Evolutionary conservation across 2,329 filamentous ascomycete species (phyloP), one percentile per base, ranked within the genome.

Genomic region (Bipolaris cookei): DNA sequence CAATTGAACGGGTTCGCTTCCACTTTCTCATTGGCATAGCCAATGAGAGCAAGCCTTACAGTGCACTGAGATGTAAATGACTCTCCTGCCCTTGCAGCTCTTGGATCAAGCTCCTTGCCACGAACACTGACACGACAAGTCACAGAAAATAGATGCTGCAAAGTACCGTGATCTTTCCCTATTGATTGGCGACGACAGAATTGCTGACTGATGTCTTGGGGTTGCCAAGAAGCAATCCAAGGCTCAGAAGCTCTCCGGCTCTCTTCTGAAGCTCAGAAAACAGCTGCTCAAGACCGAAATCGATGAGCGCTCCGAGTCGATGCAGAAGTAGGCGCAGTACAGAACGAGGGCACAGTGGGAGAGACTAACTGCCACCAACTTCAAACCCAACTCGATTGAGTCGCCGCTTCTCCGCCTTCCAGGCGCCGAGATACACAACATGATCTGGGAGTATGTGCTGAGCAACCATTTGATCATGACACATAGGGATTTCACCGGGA

Each of bases 321-420:
- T 57, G 58, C 21, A 47, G 10, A 35, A 54, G 58, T 63, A 39
- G 11, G 54, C 3, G 5, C 14, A 11, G 20, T 13, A 3, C 4
- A 6, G 35, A 1, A 3, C 28, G 4, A 2, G 41, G 10, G 11
- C 11, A 1, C 14, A 23, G 11, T 14, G 16, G 20, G 21, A 1
- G 3, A 37, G 41, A 32, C 51, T 45, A 41, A 38, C 11, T 18
- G 16, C 13, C 28, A 18, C 3, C 45, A 64, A 56, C 2, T 54
- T 54, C 6, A 44, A 56, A 41, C 25, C n/a, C 14, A 66, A 66
- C 32, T 46, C 54, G 1, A 14, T 20, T 1, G 28, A 57, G 4
- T 66, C 62, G 6, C 58, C 62, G 8, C 54, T 66, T 4, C 56
- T 66, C 10, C 28, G 30, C 4, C 58, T 65, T 11, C 64, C 64